Conservation (phyloP, 2,329 filamentous ascomycete genomes). For the Colletotrichum falcatum region DNA sequence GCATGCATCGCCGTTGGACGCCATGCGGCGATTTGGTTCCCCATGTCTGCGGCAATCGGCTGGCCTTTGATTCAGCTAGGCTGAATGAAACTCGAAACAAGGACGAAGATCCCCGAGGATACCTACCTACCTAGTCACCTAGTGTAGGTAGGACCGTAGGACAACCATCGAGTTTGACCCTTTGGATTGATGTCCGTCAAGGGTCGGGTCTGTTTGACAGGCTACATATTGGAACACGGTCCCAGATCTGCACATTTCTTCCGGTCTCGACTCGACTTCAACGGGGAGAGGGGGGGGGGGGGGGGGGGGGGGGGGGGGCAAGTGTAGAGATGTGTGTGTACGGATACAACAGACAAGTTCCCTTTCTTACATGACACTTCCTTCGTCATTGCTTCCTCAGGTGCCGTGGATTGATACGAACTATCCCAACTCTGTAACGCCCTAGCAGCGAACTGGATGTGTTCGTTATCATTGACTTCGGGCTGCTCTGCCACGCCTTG, state of each 20-base stretch:
- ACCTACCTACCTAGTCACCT: too few relatives aligned
- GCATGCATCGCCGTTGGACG: slow-evolving; percentile 1
- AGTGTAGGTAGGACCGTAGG: too few relatives aligned
- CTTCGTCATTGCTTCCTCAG: slow-evolving; percentile 21
- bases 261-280: background rate
- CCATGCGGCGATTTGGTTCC: slow-evolving; percentile 5
- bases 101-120: too few relatives aligned
- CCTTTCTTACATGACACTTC: background rate
- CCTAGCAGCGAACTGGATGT: slow-evolving; percentile 36
- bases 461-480: slow-evolving; percentile 35
- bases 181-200: background rate
- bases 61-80: slow-evolving; percentile 6
- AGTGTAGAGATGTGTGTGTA: background rate
- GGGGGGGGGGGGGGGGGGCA: too few relatives aligned
- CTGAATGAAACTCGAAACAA: slow-evolving; percentile 18
- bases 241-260: slow-evolving; percentile 20
- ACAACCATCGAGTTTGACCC: background rate
- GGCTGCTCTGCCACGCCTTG: slow-evolving; percentile 30
- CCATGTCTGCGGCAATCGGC: slow-evolving; percentile 18
- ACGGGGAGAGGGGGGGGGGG: background rate
- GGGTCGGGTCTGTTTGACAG: slow-evolving; percentile 34
- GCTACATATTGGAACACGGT: slow-evolving; percentile 26
- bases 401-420: slow-evolving; percentile 32
- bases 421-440: slow-evolving; percentile 37
- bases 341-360: background rate